Evolutionary conservation across 1,284 basidiomycete genomes (phyloP).

Genomic region (Ustanciosporium gigantosporum): DNA sequence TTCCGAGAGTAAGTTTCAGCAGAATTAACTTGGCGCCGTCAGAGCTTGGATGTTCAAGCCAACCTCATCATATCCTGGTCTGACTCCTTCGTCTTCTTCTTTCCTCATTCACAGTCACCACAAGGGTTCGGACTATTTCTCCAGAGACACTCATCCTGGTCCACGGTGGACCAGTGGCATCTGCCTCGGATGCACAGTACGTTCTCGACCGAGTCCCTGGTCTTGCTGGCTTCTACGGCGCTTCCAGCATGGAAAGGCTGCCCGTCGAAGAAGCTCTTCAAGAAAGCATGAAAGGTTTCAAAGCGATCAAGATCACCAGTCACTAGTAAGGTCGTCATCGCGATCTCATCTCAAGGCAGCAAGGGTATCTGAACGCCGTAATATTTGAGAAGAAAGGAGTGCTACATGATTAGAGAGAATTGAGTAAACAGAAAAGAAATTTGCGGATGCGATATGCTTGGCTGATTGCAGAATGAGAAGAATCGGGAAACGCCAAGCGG

Average conservation of each 20-base stretch:
- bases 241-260: slow-evolving; percentile 36
- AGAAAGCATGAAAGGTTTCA: slow-evolving; percentile 32
- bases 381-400: too few species aligned
- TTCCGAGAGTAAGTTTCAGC: slow-evolving; percentile 12
- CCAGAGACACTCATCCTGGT: slow-evolving; percentile 30
- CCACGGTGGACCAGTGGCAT: slow-evolving; percentile 33
- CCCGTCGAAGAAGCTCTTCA: slow-evolving; percentile 34
- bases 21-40: neutral
- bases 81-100: neutral
- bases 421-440: too few species aligned
- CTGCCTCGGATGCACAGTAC: slow-evolving; percentile 30
- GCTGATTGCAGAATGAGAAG: too few species aligned
- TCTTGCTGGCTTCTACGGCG: slow-evolving; percentile 40
- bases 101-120: slow-evolving; percentile 10
- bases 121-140: slow-evolving; percentile 18
- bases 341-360: too few species aligned
- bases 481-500: too few species aligned
- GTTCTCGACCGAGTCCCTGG: slow-evolving; percentile 21
- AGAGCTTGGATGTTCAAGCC: too few species aligned
- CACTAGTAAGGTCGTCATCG: neutral
- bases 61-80: too few species aligned
- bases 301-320: slow-evolving; percentile 13
- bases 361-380: too few species aligned
- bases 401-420: too few species aligned
- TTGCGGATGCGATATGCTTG: too few species aligned